A percentile compares a stretch with the other conserved stretches of the same genome.
phyloP scores from a whole-genome alignment of 1,139 yeast species.

The Suhomyces taliae region DNA sequence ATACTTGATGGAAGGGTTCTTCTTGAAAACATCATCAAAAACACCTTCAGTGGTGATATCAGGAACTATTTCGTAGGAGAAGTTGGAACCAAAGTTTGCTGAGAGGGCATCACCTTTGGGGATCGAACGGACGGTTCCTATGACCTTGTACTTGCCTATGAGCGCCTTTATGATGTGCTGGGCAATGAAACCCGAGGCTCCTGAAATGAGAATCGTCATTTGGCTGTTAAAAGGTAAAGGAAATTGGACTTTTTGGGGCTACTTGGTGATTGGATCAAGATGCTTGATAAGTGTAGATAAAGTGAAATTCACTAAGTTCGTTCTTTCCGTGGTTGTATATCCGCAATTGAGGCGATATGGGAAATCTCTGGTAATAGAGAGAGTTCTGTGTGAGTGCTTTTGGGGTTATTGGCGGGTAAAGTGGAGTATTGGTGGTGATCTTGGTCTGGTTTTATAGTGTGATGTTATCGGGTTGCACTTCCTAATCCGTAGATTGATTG shows the following conservation, averaged over 20 bases:
- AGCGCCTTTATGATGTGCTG: conserved; percentile 30
- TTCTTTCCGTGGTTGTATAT: too few species aligned
- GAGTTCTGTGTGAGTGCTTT: too few species aligned
- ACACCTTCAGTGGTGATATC: conserved; percentile 35
- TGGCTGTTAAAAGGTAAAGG: not conserved
- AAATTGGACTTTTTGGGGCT: too few species aligned
- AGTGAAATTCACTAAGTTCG: not conserved
- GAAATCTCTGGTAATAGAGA: too few species aligned
- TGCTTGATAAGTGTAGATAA: not conserved
- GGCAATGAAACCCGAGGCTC: conserved; percentile 46
- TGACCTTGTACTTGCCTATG: conserved; percentile 29
- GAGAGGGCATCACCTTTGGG: conserved; percentile 31
- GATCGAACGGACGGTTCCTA: conserved; percentile 37
- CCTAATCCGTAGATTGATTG: not conserved
- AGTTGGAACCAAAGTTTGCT: conserved; percentile 19
- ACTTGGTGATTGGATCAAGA: not conserved
- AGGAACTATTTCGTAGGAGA: conserved; percentile 35
- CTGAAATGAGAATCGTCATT: conserved; percentile 36
- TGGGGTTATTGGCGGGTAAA: too few species aligned
- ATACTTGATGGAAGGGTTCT: conserved; percentile 16
- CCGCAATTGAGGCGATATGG: too few species aligned
- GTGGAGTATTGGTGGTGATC: not conserved
- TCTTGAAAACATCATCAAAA: conserved; percentile 33
- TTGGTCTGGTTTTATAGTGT: not conserved
- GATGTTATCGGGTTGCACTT: not conserved